Conservation (phyloP, 345 rosid species). For the Trapa bicornis region DNA sequence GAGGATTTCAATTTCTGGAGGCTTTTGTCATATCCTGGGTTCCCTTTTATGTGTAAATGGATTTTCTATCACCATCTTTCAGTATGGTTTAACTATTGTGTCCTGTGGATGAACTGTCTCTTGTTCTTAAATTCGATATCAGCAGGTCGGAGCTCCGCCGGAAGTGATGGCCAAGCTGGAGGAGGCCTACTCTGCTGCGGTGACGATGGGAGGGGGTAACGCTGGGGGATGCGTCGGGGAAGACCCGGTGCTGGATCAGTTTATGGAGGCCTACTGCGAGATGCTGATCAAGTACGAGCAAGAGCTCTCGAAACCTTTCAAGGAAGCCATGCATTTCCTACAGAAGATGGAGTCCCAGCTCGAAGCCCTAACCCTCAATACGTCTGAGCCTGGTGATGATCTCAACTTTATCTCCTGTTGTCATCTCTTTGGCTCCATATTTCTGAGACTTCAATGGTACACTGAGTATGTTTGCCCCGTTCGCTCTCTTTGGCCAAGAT, state of each 20-base stretch:
- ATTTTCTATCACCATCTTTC: too few relatives aligned
- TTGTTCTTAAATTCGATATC: not conserved
- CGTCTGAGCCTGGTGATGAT: conserved; percentile 35
- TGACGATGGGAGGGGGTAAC: conserved; percentile 23
- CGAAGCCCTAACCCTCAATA: conserved; percentile 55
- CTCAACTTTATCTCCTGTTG: conserved; percentile 6
- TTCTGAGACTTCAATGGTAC: not conserved
- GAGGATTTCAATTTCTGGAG: not conserved
- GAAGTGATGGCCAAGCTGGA: conserved; percentile 76
- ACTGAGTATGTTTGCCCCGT: too few relatives aligned
- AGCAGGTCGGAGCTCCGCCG: conserved; percentile 90
- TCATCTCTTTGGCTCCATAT: not conserved
- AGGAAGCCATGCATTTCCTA: conserved; percentile 85
- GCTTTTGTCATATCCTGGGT: too few relatives aligned
- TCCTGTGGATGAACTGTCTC: not conserved
- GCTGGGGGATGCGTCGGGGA: conserved; percentile 42
- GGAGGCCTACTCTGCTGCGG: conserved; percentile 63
- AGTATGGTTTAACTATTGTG: too few relatives aligned
- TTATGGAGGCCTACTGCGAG: conserved; percentile 99
- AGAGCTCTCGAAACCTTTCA: conserved; percentile 90
- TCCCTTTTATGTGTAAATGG: too few relatives aligned
- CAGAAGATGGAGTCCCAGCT: conserved; percentile 75
- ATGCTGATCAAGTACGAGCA: conserved; percentile 91
- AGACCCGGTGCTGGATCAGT: conserved; percentile 94
- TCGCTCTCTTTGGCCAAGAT: too few relatives aligned